These are phyloP conservation scores for Castanospermum australe DNA, from an alignment of 306 rosid genomes.

Conservation along the genomic window DNA sequence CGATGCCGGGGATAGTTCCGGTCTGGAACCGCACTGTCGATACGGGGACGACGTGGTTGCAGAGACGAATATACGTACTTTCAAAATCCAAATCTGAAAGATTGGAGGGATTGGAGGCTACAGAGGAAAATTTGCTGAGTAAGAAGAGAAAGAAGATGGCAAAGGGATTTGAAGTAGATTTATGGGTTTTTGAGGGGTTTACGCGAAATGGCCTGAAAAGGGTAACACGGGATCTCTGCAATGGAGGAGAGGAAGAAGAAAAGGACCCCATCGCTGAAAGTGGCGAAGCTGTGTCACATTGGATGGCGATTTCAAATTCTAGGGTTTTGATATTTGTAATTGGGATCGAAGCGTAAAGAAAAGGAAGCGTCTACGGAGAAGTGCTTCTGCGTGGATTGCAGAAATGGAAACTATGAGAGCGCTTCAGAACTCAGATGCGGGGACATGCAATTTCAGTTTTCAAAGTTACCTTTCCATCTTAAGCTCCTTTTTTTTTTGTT, in stretches of 20 bases:
- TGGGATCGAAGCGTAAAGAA: neutral
- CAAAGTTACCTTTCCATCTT: no score
- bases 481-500: no score
- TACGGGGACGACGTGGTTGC: slow-evolving; percentile 54
- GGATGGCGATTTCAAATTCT: neutral
- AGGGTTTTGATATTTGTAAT: neutral
- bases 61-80: slow-evolving; percentile 43
- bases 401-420: neutral
- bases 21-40: slow-evolving; percentile 2
- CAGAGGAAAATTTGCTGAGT: slow-evolving; percentile 11
- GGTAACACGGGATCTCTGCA: slow-evolving; percentile 24
- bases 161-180: neutral
- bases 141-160: slow-evolving; percentile 26
- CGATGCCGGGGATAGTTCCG: neutral
- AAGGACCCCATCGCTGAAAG: slow-evolving; percentile 37
- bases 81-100: slow-evolving; percentile 8
- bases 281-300: slow-evolving; percentile 15
- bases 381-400: neutral
- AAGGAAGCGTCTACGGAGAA: neutral
- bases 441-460: no score
- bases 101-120: neutral
- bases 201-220: neutral
- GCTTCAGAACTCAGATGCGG: no score
- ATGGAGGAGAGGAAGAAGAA: slow-evolving; percentile 25
- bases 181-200: slow-evolving; percentile 21